phyloP scores from a whole-genome alignment of 2,329 filamentous ascomycete species.

The Cadophora malorum region DNA sequence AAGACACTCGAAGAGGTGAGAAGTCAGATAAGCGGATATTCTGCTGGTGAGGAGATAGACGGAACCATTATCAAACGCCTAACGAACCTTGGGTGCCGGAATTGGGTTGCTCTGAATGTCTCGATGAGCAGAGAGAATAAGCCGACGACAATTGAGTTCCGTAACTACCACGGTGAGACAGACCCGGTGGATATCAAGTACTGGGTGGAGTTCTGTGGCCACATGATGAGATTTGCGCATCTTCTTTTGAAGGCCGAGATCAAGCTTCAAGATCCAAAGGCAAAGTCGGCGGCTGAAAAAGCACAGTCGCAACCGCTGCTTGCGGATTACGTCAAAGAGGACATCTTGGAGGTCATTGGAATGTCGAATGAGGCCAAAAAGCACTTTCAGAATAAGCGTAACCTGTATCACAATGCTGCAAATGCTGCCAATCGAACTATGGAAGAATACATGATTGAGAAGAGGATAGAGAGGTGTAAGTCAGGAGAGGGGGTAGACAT shows the following conservation, averaged over 20 bases:
- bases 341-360: conserved; percentile 16
- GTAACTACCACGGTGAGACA: conserved; percentile 24
- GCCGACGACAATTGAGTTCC: conserved; percentile 28
- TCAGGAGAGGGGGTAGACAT: neutral
- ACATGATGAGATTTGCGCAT: conserved; percentile 17
- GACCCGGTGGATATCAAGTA: conserved; percentile 20
- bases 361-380: conserved; percentile 3
- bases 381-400: neutral
- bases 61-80: neutral
- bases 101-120: conserved; percentile 12
- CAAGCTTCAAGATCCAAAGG: neutral
- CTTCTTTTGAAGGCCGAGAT: neutral
- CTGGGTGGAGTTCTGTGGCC: conserved; percentile 26
- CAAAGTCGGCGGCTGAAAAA: neutral
- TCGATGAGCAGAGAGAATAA: conserved; percentile 19
- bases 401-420: neutral
- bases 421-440: neutral
- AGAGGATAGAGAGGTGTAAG: neutral
- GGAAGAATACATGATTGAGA: neutral
- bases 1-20: conserved; percentile 15
- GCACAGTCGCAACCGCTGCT: neutral
- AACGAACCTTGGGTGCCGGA: neutral
- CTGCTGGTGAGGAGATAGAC: conserved; percentile 1
- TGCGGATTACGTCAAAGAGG: neutral
- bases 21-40: conserved; percentile 1